A percentile compares a stretch with the other conserved stretches of the same genome.
phyloP scores from a whole-genome alignment of 2,329 filamentous ascomycete genomes.

The Pseudocercospora macadamiae region DNA sequence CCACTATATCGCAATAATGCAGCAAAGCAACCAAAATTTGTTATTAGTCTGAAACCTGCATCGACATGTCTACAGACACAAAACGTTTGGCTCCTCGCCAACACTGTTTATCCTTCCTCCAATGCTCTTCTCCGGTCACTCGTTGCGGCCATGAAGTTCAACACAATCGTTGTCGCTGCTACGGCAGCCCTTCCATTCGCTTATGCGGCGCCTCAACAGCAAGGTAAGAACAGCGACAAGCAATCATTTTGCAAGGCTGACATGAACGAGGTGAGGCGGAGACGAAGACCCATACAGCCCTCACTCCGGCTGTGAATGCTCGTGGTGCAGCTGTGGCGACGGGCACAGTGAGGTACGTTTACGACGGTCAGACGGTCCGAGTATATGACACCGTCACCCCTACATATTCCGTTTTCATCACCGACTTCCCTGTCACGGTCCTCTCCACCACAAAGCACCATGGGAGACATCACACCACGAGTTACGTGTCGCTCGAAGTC shows the following conservation, averaged over 20 bases:
- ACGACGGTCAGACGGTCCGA: background rate
- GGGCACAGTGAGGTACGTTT: background rate
- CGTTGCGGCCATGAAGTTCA: conserved; percentile 24
- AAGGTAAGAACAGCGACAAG: too few species aligned
- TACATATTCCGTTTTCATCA: background rate
- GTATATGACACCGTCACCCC: background rate
- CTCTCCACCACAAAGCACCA: background rate
- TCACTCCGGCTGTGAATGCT: too few species aligned
- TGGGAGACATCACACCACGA: background rate
- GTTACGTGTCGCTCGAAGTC: background rate
- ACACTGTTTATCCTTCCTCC: background rate
- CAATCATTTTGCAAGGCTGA: too few species aligned
- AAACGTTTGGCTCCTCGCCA: conserved; percentile 10
- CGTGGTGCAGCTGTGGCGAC: background rate
- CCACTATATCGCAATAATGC: conserved; percentile 3
- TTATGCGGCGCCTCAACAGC: conserved; percentile 12
- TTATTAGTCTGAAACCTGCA: background rate
- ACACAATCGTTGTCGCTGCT: conserved; percentile 14
- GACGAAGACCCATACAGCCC: too few species aligned
- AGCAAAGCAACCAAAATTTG: conserved; percentile 7
- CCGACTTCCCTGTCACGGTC: background rate
- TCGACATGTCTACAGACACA: conserved; percentile 1
- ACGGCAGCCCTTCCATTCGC: conserved; percentile 18
- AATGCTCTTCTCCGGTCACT: conserved; percentile 10
- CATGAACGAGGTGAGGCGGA: background rate